Percentiles rank a stretch among this genome's conserved stretches.
Conservation (phyloP, 2,329 filamentous ascomycete genomes). For the Ophiostoma triangulosporum region DNA sequence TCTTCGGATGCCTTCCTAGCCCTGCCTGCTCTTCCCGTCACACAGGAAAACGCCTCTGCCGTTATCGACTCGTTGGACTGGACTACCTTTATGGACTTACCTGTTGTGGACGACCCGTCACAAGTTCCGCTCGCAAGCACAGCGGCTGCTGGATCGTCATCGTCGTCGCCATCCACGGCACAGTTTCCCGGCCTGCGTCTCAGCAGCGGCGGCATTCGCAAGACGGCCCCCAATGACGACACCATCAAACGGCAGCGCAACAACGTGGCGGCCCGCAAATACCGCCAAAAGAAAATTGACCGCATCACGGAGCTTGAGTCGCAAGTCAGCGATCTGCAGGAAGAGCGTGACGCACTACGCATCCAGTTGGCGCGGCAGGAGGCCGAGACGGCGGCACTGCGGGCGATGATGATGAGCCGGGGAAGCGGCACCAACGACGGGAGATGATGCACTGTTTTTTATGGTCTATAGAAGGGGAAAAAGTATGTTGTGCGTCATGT, state of each 20-base stretch:
- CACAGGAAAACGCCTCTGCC: background rate
- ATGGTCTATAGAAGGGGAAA: too few species aligned
- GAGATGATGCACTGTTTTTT: background rate
- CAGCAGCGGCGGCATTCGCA: background rate
- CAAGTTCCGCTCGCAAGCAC: background rate
- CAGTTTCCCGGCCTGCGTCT: background rate
- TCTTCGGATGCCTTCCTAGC: too few species aligned
- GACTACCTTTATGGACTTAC: conserved; percentile 5
- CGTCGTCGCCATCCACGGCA: background rate
- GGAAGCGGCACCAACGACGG: background rate
- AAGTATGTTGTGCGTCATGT: too few species aligned
- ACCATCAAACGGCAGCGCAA: conserved; percentile 43
- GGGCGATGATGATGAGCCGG: conserved; percentile 23
- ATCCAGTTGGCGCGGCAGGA: conserved; percentile 43
- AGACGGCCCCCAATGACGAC: conserved; percentile 12
- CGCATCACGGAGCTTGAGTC: conserved; percentile 42
- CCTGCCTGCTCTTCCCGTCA: background rate
- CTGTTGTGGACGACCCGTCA: background rate
- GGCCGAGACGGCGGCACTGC: conserved; percentile 43
- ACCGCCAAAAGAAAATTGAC: conserved; percentile 50
- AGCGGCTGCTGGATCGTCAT: background rate
- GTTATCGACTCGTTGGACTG: conserved; percentile 6
- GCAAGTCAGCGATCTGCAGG: conserved; percentile 35
- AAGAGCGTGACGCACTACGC: conserved; percentile 43
- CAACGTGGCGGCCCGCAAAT: conserved; percentile 48